Evolutionary conservation across 495 filamentous ascomycete species (phyloP), one percentile per base, ranked within the genome.

Genomic region (Lindgomyces ingoldianus): DNA sequence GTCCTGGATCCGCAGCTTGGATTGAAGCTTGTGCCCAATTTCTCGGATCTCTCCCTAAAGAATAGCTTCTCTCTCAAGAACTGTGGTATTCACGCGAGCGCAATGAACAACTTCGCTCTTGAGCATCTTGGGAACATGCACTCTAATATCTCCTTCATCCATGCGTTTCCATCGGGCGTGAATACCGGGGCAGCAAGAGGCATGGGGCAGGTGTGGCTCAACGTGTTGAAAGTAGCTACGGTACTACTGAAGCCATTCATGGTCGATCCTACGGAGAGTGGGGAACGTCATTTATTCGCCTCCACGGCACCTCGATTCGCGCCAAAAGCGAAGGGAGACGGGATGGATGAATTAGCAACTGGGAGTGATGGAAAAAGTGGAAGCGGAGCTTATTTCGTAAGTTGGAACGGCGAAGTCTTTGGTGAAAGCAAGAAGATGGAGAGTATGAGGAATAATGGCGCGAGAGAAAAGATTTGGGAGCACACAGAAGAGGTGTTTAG

Each of bases 11-110:
- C 65, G 16, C 18, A 47, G 11, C 19, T 59, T 6, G 18, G 45
- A 33, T 6, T 25, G 9, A 41, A 39, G 4, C 65, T 62, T 57
- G 41, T 56, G 2, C 57, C 71, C 9, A 62, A 70, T 22, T 58
- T 70, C 36, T 44, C 60, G 25, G 74, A 76, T 44, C 62, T 76
- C 1, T 57, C 60, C 0, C 63, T 76, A 8, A 69, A 67, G 53
- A 49, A 57, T 44, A 62, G 61, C 52, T 74, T 73, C 65, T 62
- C 56, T 1, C 70, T 76, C 1, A 60, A 70, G 47, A 68, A 67
- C 19, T 66, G 64, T 46, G 68, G 57, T 9, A 56, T 24, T 8
- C 63, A 70, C 36, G 56, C 63, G 3, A 62, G 33, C 24, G 51
- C 57, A 0, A 70, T 70, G 67, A 52, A 58, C n/a, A 70, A 53